Base-by-base conservation (phyloP, 192 early-diverging fungal species). In the Linnemannia elongata region DNA sequence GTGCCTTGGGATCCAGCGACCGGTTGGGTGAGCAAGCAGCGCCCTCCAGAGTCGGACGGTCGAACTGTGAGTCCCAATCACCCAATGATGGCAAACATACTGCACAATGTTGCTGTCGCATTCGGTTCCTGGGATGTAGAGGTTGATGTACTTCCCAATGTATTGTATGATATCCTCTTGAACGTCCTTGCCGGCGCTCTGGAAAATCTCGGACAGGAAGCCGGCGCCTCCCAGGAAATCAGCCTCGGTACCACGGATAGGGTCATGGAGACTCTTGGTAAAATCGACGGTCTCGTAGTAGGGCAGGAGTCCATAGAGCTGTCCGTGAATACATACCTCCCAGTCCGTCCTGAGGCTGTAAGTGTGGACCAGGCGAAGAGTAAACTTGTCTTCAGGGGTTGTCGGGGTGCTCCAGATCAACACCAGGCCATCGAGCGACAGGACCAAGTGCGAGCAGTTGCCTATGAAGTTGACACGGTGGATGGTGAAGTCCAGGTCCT, bases 131-230 rank as follows among this genome's bases (percentile, higher is more conserved):
- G 79, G 79, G 1, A 60, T 41, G 8, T 81, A 60, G 18, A 52
- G 27, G 18, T 81, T 81, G 15, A 81, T 75, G 35, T 81, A 35
- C 30, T 69, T 81, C 41, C 66, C 41, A 10, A 75, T 69, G 39
- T 81, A 69, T 12, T 73, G 55, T 4, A 81, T 36, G 30, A 81
- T 75, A 2, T 72, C 79, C n/a, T 81, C 73, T 22, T 81, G 79
- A 3, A 44, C 42, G 0, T 30, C 22, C 10, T 18, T 30, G 63
- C 66, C 52, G 2, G 79, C 79, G 6, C 69, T 73, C 8, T 22
- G 49, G 33, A 75, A 81, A 12, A 66, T 66, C n/a, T 60, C 55
- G 60, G 27, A 33, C 13, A 33, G 9, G 60, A 66, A 33, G 24
- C 27, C n/a, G 10, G 60, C n/a, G 30, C n/a, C 60, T 3, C 60